Base-by-base conservation (phyloP, 306 rosid species). In the Ochetophila trinervis region DNA sequence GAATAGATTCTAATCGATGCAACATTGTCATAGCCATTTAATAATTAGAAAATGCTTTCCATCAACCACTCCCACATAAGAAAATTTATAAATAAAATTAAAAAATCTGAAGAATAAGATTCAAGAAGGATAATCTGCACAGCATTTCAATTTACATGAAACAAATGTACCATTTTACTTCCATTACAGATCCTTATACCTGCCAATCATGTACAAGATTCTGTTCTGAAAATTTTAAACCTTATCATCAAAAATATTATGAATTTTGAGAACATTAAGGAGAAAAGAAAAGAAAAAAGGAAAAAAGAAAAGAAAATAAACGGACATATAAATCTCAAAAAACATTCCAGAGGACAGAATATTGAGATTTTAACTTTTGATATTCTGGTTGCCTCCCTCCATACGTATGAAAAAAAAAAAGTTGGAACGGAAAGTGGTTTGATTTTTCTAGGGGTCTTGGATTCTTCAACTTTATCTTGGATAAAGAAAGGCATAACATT, bases 401-500 rank as follows among this genome's bases (percentile, higher is more conserved):
- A 68, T 70, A 62, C 68, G 68, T 70, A 54, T n/a, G 52, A 19
- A 27, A 36, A 24, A 51, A 30, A 19, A 5, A 22, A 23, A 81
- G 6, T 40, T 76, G 66, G 75, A 53, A 57, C 52, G 69, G 52
- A 54, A 58, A 82, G 71, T 80, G 71, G 76, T 83, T 63, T 21
- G 56, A 68, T 69, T 76, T 81, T 88, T 70, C 36, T 62, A 30
- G 76, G 78, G 74, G 83, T 68, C 32, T 57, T 60, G 56, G 87
- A 87, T 81, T 88, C 90, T 79, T 83, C 82, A 66, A 70, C 86
- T 85, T 89, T 87, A 68, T 78, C 77, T 78, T 51, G 30, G 60
- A 70, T 65, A 82, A 78, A 85, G 90, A 82, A 80, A 72, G 85
- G 89, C 59, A 89, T 85, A 72, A 53, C 78, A 89, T 91, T 91